These are phyloP conservation scores for Rugosomyces carneus DNA, from an alignment of 1,284 basidiomycete species.

Conservation along the genomic window DNA sequence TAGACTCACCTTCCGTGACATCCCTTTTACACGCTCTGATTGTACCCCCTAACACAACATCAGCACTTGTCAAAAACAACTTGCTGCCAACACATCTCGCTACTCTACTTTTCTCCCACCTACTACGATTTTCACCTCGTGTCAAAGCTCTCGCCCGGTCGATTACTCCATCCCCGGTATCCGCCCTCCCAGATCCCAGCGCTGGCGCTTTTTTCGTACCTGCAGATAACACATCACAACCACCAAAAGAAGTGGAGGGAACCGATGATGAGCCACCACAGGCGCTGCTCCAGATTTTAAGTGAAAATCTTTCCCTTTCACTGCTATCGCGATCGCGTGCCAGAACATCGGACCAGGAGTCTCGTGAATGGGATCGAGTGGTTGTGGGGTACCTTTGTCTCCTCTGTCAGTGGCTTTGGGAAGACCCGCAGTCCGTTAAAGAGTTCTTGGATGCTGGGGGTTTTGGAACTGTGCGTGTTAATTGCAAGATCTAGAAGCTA, in stretches of 20 bases:
- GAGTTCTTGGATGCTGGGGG: conserved; percentile 91
- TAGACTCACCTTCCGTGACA: conserved; percentile 43
- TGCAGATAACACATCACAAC: conserved; percentile 48
- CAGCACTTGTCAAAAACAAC: conserved; percentile 44
- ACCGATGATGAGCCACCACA: conserved; percentile 58
- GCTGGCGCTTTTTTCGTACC: conserved; percentile 64
- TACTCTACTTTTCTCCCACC: conserved; percentile 63
- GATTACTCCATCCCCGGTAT: conserved; percentile 47
- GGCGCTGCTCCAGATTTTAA: conserved; percentile 62
- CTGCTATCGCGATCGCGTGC: conserved; percentile 64
- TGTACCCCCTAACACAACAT: conserved; percentile 42
- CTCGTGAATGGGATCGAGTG: conserved; percentile 84
- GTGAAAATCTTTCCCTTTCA: conserved; percentile 66
- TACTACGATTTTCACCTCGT: conserved; percentile 60
- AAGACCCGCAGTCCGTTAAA: conserved; percentile 81
- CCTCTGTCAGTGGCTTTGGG: conserved; percentile 94
- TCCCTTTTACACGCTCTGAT: conserved; percentile 63
- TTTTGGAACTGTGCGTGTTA: conserved; percentile 72
- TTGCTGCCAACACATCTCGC: conserved; percentile 64
- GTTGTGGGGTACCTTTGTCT: conserved; percentile 83
- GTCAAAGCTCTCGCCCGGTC: conserved; percentile 75
- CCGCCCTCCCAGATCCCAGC: conserved; percentile 22
- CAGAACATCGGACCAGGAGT: conserved; percentile 60
- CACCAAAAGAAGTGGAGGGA: conserved; percentile 6
- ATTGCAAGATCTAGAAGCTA: not conserved